Evolutionary conservation across 208 protist genomes (phyloP).

Genomic region (Crithidia expoeki): DNA sequence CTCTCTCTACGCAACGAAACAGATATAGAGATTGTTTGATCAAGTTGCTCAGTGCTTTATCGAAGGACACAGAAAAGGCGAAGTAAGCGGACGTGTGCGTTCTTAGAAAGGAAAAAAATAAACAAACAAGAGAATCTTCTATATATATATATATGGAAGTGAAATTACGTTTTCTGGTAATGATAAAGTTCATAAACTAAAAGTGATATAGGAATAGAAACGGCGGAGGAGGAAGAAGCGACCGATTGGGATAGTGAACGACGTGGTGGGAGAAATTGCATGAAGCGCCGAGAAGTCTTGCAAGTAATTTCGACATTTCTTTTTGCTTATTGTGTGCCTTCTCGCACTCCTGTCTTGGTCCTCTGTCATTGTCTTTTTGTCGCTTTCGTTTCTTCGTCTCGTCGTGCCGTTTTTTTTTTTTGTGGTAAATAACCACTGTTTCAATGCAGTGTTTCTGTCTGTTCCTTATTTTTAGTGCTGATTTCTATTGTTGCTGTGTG

Average conservation of each 20-base stretch:
- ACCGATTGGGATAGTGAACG: neutral
- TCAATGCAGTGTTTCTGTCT: neutral
- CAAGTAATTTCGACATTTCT: too few relatives aligned
- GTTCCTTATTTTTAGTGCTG: neutral
- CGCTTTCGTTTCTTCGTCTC: neutral
- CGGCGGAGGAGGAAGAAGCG: too few relatives aligned
- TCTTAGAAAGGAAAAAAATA: slow-evolving; percentile 7
- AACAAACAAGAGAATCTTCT: neutral
- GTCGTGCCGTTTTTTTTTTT: neutral
- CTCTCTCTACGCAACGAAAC: neutral
- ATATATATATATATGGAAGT: neutral
- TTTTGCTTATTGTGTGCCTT: too few relatives aligned
- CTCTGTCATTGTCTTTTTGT: slow-evolving; percentile 9
- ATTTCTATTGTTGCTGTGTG: slow-evolving; percentile 15
- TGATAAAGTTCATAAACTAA: neutral
- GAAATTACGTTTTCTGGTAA: slow-evolving; percentile 13
- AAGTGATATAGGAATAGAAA: neutral
- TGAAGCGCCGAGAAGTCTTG: too few relatives aligned
- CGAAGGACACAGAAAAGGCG: neutral
- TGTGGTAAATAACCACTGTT: neutral
- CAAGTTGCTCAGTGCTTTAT: neutral
- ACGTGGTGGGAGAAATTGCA: neutral
- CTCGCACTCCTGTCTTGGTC: slow-evolving; percentile 10
- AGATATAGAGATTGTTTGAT: neutral
- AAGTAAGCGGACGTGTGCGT: slow-evolving; percentile 1